Evolutionary conservation across 2,329 filamentous ascomycete genomes (phyloP), one percentile per base, ranked within the genome.

Genomic region (Verticillium nonalfalfae): DNA sequence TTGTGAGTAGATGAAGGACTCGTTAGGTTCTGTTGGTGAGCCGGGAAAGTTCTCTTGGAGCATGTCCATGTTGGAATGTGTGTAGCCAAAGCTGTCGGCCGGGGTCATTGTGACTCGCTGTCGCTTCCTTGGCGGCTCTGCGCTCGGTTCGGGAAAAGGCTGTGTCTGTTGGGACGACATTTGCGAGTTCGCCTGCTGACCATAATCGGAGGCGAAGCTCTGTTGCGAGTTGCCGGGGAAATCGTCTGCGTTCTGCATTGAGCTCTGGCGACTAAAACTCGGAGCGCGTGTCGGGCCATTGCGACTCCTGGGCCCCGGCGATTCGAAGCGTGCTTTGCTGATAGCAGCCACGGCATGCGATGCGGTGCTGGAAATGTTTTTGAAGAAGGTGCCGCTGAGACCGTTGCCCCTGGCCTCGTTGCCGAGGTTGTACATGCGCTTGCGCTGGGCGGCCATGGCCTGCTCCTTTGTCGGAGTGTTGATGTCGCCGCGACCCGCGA

Each of bases 391-490:
- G 18, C 93, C 93, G 56, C 90, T 87, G 18, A 84, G 66, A 70
- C 84, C 86, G 68, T 85, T 86, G 13, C 82, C 78, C 58, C 92
- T 84, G 57, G 82, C 86, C 62, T 96, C 91, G 59, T 85, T 80
- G 56, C 83, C 85, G 57, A 85, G 83, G 66, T 90, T 96, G 76
- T 97, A 98, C 76, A 97, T 86, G 66, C 94, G 86, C 75, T 99
- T 98, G 67, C 95, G 82, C 76, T 93, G 90, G 5, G 94, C 94
- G 11, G 95, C 95, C 93, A 98, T 97, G 63, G 95, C 95, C 75
- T 98, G 95, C 75, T 98, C 95, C 76, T 99, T 99, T 40, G 95
- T 99, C 0, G 95, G 95, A 0, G 95, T 98, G 70, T 98, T 94
- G 68, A 97, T 84, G 67, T 88, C 86, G 56, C 90, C 90, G 56